Base-by-base conservation (phyloP, 169 alveolate species). In the Eimeria praecox region DNA sequence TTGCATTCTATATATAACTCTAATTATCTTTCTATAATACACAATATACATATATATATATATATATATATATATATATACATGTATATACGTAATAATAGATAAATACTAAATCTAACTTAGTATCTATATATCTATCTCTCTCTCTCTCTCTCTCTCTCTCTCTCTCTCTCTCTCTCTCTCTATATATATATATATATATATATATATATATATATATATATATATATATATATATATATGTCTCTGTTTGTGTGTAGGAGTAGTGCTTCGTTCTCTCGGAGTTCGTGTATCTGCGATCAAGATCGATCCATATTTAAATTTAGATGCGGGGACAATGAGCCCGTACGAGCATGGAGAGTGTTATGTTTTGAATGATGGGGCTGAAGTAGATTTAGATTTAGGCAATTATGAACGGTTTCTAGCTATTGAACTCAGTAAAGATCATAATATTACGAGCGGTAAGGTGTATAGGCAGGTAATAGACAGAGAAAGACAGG, bases 271-370 rank as follows among this genome's bases (percentile, higher is more conserved):
- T 71, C 97, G 98, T 96, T 96, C 98, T 46, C 96, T 97, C 92
- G 99, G 99, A 35, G 97, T 97, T 80, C 96, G 97, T 49, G 98
- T 99, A 85, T 98, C 99, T 46, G 99, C 99, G 44, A 98, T 99
- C 54, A 99, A 99, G 96, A 98, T 99, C 75, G 99, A 99, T 96
- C 99, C 99, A 0, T 99, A 99, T 96, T 98, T 99, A 62, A 98
- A 98, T 87, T 95, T 97, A 30, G 99, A 99, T 95, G 99, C 99
- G 27, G 99, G 99, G 44, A 98, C 99, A 22, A 99, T 99, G 99
- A 98, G 99, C 77, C 99, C 99, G 40, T 98, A 98, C 90, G 99
- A 98, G 96, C 99, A 99, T 95, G 99, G 99, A 22, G 99, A 99
- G 96, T 99, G 98, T 46, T 97, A 87, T 95, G 99, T 99, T 40